Percentiles rank a stretch among this genome's conserved stretches.
These are phyloP conservation scores for Pseudogymnoascus sp. DNA, from an alignment of 2,329 filamentous ascomycete genomes.

Conservation along the genomic window DNA sequence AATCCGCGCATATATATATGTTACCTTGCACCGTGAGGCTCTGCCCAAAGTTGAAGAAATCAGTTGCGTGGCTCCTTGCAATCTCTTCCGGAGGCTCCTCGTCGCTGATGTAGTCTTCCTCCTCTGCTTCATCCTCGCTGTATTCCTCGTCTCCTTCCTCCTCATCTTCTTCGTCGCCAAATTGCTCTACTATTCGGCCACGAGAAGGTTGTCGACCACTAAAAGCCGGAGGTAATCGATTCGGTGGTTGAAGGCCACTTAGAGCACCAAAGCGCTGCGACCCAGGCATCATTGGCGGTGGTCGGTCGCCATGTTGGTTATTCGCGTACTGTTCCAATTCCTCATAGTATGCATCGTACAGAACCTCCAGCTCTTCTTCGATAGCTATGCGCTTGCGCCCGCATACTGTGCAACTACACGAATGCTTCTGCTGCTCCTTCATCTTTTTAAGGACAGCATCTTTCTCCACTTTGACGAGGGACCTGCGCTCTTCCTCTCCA, in stretches of 20 bases:
- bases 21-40: constrained; percentile 82
- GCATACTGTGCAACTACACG: constrained; percentile 95
- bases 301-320: constrained; percentile 64
- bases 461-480: constrained; percentile 95
- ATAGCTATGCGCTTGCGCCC: constrained; percentile 94
- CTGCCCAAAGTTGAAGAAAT: constrained; percentile 97
- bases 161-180: constrained; percentile 39
- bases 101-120: constrained; percentile 63
- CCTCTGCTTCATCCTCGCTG: constrained; percentile 41
- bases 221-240: constrained; percentile 51
- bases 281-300: constrained; percentile 61
- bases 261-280: constrained; percentile 56
- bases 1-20: constrained; percentile 14
- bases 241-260: constrained; percentile 48
- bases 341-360: constrained; percentile 98
- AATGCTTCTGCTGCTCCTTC: constrained; percentile 99
- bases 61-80: constrained; percentile 62
- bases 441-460: constrained; percentile 97
- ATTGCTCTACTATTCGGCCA: constrained; percentile 65
- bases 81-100: constrained; percentile 50
- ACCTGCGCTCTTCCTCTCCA: constrained; percentile 89
- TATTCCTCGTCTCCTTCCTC: constrained; percentile 43
- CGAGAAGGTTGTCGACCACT: constrained; percentile 63
- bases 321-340: constrained; percentile 97
- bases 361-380: constrained; percentile 92